Conservation (phyloP, 1,284 basidiomycete species). For the Leucoagaricus sp. region DNA sequence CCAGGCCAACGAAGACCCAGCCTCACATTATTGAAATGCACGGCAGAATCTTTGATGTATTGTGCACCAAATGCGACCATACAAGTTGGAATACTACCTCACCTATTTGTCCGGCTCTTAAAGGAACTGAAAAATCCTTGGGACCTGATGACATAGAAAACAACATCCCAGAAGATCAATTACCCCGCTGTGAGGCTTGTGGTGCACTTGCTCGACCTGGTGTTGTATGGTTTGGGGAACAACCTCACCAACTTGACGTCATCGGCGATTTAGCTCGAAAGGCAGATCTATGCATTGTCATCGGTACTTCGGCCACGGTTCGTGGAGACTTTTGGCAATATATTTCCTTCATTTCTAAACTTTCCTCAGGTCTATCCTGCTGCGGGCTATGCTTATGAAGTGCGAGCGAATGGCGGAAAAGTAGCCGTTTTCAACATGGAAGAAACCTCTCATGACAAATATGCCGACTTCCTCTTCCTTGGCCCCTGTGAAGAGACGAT, state of each 20-base stretch:
- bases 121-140: conserved; percentile 51
- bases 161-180: conserved; percentile 41
- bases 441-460: conserved; percentile 39
- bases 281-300: conserved; percentile 61
- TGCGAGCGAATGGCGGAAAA: conserved; percentile 35
- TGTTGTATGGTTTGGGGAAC: conserved; percentile 71
- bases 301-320: conserved; percentile 66
- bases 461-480: conserved; percentile 51
- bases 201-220: conserved; percentile 54
- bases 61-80: conserved; percentile 53
- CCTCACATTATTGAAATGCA: conserved; percentile 63
- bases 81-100: conserved; percentile 40
- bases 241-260: conserved; percentile 40
- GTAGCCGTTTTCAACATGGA: conserved; percentile 67
- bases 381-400: conserved; percentile 35
- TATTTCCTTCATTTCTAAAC: neutral
- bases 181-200: conserved; percentile 57
- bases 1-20: conserved; percentile 18
- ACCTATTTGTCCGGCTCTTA: conserved; percentile 53
- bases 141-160: conserved; percentile 39
- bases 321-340: conserved; percentile 14
- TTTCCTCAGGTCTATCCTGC: conserved; percentile 40
- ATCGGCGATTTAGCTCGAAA: conserved; percentile 47
- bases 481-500: conserved; percentile 48
- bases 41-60: conserved; percentile 57